Evolutionary conservation across 1,284 basidiomycete species (phyloP).

Genomic region (Tranzscheliella williamsii): DNA sequence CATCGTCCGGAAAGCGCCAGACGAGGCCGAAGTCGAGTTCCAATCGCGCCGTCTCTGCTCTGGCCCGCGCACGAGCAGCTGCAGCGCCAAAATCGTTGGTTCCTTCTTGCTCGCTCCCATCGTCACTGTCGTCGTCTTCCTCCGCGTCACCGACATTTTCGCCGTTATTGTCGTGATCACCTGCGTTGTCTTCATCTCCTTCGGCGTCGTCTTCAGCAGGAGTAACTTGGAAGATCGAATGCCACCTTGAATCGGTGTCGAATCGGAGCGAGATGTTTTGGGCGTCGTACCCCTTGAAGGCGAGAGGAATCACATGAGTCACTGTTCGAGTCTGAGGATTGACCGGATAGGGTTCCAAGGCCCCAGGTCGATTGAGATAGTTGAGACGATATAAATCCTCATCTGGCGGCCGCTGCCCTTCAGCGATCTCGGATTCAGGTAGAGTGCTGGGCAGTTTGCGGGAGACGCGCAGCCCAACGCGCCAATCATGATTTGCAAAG

Average conservation of each 20-base stretch:
- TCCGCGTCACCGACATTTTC: slow-evolving; percentile 1
- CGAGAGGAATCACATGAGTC: slow-evolving; percentile 45
- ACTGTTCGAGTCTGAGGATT: slow-evolving; percentile 25
- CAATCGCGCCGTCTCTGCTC: slow-evolving; percentile 36
- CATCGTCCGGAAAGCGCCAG: slow-evolving; percentile 54
- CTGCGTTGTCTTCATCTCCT: background rate
- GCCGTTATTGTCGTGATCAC: slow-evolving; percentile 4
- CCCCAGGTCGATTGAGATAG: slow-evolving; percentile 31
- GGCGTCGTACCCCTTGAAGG: slow-evolving; percentile 38
- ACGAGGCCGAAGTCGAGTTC: slow-evolving; percentile 49
- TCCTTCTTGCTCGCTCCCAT: slow-evolving; percentile 4
- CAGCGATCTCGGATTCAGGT: slow-evolving; percentile 8
- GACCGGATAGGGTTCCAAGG: slow-evolving; percentile 29
- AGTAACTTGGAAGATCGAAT: slow-evolving; percentile 45
- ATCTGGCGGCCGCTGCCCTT: slow-evolving; percentile 23
- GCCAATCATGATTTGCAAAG: slow-evolving; percentile 44
- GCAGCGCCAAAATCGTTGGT: slow-evolving; percentile 21
- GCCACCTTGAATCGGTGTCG: slow-evolving; percentile 45
- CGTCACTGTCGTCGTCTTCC: slow-evolving; percentile 4
- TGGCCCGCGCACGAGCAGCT: slow-evolving; percentile 20
- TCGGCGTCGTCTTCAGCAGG: slow-evolving; percentile 17
- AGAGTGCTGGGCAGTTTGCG: slow-evolving; percentile 31
- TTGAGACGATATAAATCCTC: slow-evolving; percentile 29
- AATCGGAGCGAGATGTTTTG: slow-evolving; percentile 41
- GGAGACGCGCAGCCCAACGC: slow-evolving; percentile 45